phyloP scores from a whole-genome alignment of 2,329 filamentous ascomycete species.

The Diplodia seriata region DNA sequence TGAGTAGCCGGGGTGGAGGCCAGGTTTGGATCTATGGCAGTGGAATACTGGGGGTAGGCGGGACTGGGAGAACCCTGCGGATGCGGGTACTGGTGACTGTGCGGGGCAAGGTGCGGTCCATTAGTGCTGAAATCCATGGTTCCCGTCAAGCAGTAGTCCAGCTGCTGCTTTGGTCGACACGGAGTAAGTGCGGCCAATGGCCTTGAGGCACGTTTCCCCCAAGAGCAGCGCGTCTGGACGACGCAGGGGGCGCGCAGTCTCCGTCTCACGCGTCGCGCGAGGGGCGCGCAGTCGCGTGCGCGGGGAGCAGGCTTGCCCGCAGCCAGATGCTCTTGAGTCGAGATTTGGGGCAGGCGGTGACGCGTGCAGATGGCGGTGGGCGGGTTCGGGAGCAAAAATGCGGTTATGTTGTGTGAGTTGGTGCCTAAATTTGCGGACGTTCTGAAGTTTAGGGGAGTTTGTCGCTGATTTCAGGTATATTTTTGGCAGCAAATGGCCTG shows the following conservation, averaged over 20 bases:
- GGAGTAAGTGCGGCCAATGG: slow-evolving; percentile 11
- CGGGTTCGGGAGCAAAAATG: slow-evolving; percentile 3
- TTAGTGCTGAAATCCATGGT: slow-evolving; percentile 29
- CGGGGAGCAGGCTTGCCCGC: slow-evolving; percentile 34
- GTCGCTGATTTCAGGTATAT: slow-evolving; percentile 30
- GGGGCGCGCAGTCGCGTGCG: slow-evolving; percentile 28
- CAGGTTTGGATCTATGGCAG: slow-evolving; percentile 18
- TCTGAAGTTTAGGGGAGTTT: slow-evolving; percentile 35
- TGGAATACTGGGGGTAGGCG: slow-evolving; percentile 36
- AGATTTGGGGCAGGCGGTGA: slow-evolving; percentile 34
- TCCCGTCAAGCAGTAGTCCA: slow-evolving; percentile 13
- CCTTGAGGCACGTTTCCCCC: neutral
- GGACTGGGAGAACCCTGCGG: slow-evolving; percentile 40
- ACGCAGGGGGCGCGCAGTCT: slow-evolving; percentile 39
- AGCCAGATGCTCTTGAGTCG: slow-evolving; percentile 32
- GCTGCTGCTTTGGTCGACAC: slow-evolving; percentile 6
- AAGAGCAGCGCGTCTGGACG: slow-evolving; percentile 24
- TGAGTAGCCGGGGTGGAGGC: slow-evolving; percentile 11
- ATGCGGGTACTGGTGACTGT: slow-evolving; percentile 45
- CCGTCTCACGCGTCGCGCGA: slow-evolving; percentile 36
- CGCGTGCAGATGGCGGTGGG: slow-evolving; percentile 33
- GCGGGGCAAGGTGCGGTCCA: slow-evolving; percentile 40
- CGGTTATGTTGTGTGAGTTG: slow-evolving; percentile 14
- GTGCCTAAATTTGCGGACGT: slow-evolving; percentile 41
- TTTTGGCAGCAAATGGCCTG: slow-evolving; percentile 23